Conservation (phyloP, 805 yeast genomes). For the Candida endomychidarum region DNA sequence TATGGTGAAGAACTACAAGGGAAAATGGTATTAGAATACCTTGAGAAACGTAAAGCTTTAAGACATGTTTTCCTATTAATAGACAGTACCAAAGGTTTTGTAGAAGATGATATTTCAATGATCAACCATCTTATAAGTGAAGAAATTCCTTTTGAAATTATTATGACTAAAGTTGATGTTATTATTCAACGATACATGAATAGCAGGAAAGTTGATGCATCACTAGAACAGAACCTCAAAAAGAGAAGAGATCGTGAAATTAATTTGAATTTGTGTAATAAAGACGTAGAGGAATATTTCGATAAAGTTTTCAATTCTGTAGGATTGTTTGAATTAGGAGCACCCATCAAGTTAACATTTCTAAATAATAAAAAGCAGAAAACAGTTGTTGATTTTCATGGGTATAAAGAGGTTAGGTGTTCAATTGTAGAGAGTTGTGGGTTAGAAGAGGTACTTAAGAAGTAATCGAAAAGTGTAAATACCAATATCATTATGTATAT, state of each 20-base stretch:
- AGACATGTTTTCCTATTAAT: slow-evolving; percentile 60
- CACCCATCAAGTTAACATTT: slow-evolving; percentile 48
- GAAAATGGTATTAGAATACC: slow-evolving; percentile 59
- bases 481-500: slow-evolving; percentile 3
- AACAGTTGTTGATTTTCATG: slow-evolving; percentile 27
- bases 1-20: slow-evolving; percentile 71
- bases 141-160: slow-evolving; percentile 71
- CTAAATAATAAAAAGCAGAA: slow-evolving; percentile 48
- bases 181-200: slow-evolving; percentile 31
- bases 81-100: slow-evolving; percentile 60
- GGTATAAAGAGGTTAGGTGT: slow-evolving; percentile 52
- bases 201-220: slow-evolving; percentile 10
- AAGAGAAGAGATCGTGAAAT: slow-evolving; percentile 9
- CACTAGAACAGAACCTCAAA: background rate
- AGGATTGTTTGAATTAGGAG: slow-evolving; percentile 8
- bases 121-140: slow-evolving; percentile 47
- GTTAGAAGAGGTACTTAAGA: background rate
- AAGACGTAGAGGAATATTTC: slow-evolving; percentile 26
- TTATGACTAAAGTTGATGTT: slow-evolving; percentile 76
- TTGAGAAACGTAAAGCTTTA: slow-evolving; percentile 53
- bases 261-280: slow-evolving; percentile 22
- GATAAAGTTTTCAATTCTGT: slow-evolving; percentile 32
- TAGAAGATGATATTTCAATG: slow-evolving; percentile 54
- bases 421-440: slow-evolving; percentile 55
- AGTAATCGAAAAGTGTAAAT: background rate